These are phyloP conservation scores for Pezicula neosporulosa DNA, from an alignment of 2,329 filamentous ascomycete species.

Conservation along the genomic window DNA sequence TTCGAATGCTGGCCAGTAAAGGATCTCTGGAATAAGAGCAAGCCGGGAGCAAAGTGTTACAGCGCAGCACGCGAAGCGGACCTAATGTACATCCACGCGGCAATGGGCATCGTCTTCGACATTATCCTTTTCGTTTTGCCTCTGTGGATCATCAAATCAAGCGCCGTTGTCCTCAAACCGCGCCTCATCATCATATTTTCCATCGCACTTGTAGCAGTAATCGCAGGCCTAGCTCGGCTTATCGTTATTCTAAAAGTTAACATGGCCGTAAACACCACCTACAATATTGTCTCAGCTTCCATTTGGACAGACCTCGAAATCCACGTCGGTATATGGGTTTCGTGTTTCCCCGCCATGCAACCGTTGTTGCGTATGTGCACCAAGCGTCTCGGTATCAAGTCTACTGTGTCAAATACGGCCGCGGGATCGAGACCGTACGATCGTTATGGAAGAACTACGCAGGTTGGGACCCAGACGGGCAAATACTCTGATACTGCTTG, in stretches of 20 bases:
- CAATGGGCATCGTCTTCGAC: conserved; percentile 31
- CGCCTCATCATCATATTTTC: conserved; percentile 18
- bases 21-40: conserved; percentile 10
- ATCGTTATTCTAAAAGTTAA: conserved; percentile 29
- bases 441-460: neutral
- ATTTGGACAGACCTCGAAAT: conserved; percentile 38
- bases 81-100: conserved; percentile 28
- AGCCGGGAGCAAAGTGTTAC: conserved; percentile 21
- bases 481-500: neutral
- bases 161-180: conserved; percentile 27
- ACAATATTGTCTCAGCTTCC: conserved; percentile 32
- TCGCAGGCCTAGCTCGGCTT: conserved; percentile 23
- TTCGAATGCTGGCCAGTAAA: neutral
- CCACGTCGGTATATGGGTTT: conserved; percentile 40
- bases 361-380: conserved; percentile 32
- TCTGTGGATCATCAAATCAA: conserved; percentile 33
- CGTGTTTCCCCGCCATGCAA: conserved; percentile 37
- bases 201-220: conserved; percentile 18
- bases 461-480: neutral
- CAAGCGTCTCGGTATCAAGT: conserved; percentile 22
- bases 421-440: neutral
- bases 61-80: neutral
- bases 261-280: conserved; percentile 30
- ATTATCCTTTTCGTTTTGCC: conserved; percentile 32
- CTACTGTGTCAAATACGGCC: neutral